A percentile compares a stretch with the other conserved stretches of the same genome.
phyloP scores from a whole-genome alignment of 2,329 filamentous ascomycete species.

The Phaeomoniella chlamydospora region DNA sequence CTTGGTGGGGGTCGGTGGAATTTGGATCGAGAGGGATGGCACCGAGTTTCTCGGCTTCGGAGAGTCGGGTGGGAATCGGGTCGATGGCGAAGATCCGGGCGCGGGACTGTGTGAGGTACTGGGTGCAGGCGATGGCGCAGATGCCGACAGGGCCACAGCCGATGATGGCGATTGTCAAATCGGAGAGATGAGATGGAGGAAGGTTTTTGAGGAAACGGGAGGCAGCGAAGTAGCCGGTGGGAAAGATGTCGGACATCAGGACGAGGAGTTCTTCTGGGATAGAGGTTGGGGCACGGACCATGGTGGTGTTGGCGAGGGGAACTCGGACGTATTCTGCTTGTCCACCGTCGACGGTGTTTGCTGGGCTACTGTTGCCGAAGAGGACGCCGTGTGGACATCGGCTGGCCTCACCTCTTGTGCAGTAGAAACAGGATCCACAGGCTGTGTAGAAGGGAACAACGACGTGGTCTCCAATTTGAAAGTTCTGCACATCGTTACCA shows the following conservation, averaged over 20 bases:
- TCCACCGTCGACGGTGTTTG: conserved; percentile 38
- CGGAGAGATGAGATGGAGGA: conserved; percentile 8
- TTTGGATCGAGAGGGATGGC: conserved; percentile 47
- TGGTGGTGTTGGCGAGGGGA: conserved; percentile 33
- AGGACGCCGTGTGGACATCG: conserved; percentile 37
- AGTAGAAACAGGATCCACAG: conserved; percentile 39
- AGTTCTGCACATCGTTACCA: conserved; percentile 29
- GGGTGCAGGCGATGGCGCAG: conserved; percentile 51
- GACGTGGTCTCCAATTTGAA: conserved; percentile 36
- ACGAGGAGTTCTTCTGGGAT: conserved; percentile 17
- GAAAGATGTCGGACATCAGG: conserved; percentile 15
- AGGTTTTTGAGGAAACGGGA: conserved; percentile 13
- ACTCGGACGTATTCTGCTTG: conserved; percentile 43
- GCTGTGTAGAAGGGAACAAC: conserved; percentile 37
- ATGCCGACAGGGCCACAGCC: conserved; percentile 51
- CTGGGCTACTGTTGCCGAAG: conserved; percentile 30
- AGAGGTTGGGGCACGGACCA: conserved; percentile 28
- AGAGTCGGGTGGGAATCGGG: conserved; percentile 43
- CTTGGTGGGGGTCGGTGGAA: conserved; percentile 38
- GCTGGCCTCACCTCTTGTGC: conserved; percentile 34
- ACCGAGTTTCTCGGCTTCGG: conserved; percentile 46
- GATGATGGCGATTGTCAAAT: conserved; percentile 42
- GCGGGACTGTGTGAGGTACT: conserved; percentile 47
- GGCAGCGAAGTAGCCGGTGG: too few species aligned
- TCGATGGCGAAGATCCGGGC: conserved; percentile 55